These are phyloP conservation scores for Cyclotella sp. DNA, from an alignment of 108 stramenopile genomes.

Conservation along the genomic window DNA sequence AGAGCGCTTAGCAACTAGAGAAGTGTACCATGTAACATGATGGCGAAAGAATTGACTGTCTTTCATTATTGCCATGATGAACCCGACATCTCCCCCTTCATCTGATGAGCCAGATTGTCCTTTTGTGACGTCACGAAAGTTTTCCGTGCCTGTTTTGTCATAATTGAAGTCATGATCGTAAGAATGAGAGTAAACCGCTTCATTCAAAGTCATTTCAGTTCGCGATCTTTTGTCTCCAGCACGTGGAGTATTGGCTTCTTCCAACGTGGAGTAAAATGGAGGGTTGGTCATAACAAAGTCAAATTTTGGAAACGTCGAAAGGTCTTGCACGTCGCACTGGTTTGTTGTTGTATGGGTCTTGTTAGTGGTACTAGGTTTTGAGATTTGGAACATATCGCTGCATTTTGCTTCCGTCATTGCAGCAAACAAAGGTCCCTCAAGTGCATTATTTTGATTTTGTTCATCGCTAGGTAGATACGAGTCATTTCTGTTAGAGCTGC, in stretches of 20 bases:
- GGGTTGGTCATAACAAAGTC: slow-evolving; percentile 96
- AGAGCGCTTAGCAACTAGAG: slow-evolving; percentile 80
- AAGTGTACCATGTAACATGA: slow-evolving; percentile 79
- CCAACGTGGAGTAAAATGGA: slow-evolving; percentile 83
- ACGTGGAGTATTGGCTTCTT: slow-evolving; percentile 55
- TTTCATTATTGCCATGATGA: slow-evolving; percentile 52
- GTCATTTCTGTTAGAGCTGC: slow-evolving; percentile 31
- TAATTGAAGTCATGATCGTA: background rate
- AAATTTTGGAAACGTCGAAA: slow-evolving; percentile 28
- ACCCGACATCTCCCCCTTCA: slow-evolving; percentile 67
- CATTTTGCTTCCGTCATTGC: slow-evolving; percentile 36
- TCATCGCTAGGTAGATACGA: background rate
- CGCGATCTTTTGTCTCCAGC: slow-evolving; percentile 79
- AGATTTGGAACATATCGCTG: slow-evolving; percentile 2
- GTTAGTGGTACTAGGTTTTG: background rate
- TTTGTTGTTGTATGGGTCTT: background rate
- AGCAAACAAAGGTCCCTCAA: slow-evolving; percentile 32
- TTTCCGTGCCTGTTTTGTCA: background rate
- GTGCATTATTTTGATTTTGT: background rate
- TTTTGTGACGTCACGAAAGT: too few relatives aligned
- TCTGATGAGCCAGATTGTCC: background rate
- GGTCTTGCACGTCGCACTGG: background rate
- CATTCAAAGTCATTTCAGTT: slow-evolving; percentile 67
- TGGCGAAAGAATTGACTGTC: slow-evolving; percentile 65
- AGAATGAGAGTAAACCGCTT: slow-evolving; percentile 66